Evolutionary conservation across 805 yeast species (phyloP), one percentile per base, ranked within the genome.

Genomic region (Starmerella apicola): DNA sequence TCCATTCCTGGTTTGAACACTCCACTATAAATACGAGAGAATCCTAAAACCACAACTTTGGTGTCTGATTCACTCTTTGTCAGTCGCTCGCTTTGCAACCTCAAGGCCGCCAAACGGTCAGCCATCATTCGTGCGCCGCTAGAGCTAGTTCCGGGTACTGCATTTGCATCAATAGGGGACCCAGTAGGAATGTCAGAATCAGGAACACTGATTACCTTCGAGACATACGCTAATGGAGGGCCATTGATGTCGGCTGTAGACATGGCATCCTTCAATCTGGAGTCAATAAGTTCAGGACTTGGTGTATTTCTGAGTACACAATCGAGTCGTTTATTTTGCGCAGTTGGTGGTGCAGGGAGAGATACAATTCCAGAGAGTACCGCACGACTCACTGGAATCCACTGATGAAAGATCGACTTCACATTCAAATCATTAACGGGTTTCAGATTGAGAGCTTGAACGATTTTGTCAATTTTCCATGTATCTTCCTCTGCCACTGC

Each of bases 301-400:
- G 80, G 74, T 0, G 80, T 70, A 2, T 74, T 66, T 13, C 71
- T 72, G 33, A 91, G 59, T 25, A 86, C 69, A 12, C 71, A 71
- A 9, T 77, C 79, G 45, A 83, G 71, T 48, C 96, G 71, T 25
- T 68, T 72, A 18, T 60, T 61, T 58, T 91, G 99, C 0, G 96
- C 81, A 1, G 56, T 64, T 4, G 68, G 52, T 1, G 98, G 98
- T 6, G 93, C 80, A 0, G 96, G 95, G 35, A 91, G 59, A 45
- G 84, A 91, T 24, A 86, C 78, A 4, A 88, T 94, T 1, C 94
- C 76, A 8, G 91, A 68, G 22, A 91, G 62, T 7, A 88, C 71
- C 0, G 97, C 82, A 28, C 81, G 78, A 19, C 96, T 80, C 4
- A 91, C 73, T 1, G 99, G 97, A 18, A 91, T 64, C 96, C 98